Evolutionary conservation across 2,329 filamentous ascomycete genomes (phyloP).

Genomic region (Trichothecium roseum): DNA sequence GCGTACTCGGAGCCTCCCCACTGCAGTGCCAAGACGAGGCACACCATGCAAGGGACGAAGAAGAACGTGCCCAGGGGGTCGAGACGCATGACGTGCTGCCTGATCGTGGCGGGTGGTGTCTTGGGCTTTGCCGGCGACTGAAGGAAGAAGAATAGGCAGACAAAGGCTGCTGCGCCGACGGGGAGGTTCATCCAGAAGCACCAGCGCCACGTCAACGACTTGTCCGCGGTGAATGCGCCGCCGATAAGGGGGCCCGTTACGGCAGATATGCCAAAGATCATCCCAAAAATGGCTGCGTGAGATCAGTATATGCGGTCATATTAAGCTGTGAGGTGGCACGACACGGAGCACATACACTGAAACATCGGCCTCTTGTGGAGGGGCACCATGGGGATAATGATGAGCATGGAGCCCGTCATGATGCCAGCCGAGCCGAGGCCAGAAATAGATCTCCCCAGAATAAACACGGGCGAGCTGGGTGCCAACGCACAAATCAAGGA

Average conservation of each 20-base stretch:
- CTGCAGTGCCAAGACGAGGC: slow-evolving; percentile 32
- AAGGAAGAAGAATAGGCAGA: slow-evolving; percentile 9
- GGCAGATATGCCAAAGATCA: slow-evolving; percentile 26
- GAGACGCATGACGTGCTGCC: slow-evolving; percentile 9
- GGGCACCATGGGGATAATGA: slow-evolving; percentile 46
- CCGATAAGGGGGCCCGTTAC: slow-evolving; percentile 12
- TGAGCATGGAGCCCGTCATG: slow-evolving; percentile 42
- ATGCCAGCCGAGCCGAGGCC: slow-evolving; percentile 47
- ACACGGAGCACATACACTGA: slow-evolving; percentile 26
- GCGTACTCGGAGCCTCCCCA: slow-evolving; percentile 25
- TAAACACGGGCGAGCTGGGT: slow-evolving; percentile 41
- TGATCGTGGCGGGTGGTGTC: not conserved
- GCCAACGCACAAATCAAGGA: slow-evolving; percentile 45
- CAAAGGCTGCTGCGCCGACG: slow-evolving; percentile 12
- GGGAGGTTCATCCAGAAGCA: slow-evolving; percentile 10
- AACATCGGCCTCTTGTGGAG: slow-evolving; percentile 50
- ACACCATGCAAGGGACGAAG: slow-evolving; percentile 18
- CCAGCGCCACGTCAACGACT: slow-evolving; percentile 8
- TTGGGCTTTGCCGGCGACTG: slow-evolving; percentile 3
- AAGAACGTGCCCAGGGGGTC: slow-evolving; percentile 10
- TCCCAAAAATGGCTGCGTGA: slow-evolving; percentile 35
- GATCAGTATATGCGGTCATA: slow-evolving; percentile 7
- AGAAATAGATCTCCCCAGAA: slow-evolving; percentile 45
- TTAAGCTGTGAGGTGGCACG: slow-evolving; percentile 20
- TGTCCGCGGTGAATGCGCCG: slow-evolving; percentile 11